phyloP scores from a whole-genome alignment of 2,329 filamentous ascomycete species.

The Ophiostoma quercus region DNA sequence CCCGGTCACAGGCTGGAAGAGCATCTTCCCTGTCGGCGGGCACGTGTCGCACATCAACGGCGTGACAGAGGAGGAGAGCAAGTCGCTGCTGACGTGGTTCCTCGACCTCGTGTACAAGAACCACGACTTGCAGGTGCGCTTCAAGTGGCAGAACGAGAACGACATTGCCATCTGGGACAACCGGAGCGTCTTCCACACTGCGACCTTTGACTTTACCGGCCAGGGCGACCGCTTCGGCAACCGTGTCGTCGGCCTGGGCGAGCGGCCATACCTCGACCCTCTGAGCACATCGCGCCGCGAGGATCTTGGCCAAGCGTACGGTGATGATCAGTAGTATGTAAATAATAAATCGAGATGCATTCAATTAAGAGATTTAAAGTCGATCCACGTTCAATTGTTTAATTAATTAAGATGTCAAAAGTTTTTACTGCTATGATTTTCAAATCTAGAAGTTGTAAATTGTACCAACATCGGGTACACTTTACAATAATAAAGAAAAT shows the following conservation, averaged over 20 bases:
- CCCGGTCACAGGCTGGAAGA: slow-evolving; percentile 55
- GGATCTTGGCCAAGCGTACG: slow-evolving; percentile 12
- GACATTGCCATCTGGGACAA: slow-evolving; percentile 57
- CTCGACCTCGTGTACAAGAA: slow-evolving; percentile 47
- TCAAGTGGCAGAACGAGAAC: slow-evolving; percentile 41
- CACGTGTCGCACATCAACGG: slow-evolving; percentile 49
- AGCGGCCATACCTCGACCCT: slow-evolving; percentile 50
- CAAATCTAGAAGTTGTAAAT: too few species aligned
- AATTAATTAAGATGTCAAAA: too few species aligned
- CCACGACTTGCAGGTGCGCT: slow-evolving; percentile 51
- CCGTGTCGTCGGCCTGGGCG: slow-evolving; percentile 51
- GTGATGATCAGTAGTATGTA: slow-evolving; percentile 4
- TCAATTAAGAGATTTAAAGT: too few species aligned
- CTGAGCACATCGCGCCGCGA: slow-evolving; percentile 42
- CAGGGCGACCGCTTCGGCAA: slow-evolving; percentile 43
- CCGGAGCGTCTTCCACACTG: slow-evolving; percentile 51
- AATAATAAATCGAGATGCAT: too few species aligned
- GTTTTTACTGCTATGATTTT: too few species aligned
- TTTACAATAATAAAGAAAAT: too few species aligned
- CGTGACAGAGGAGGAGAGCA: slow-evolving; percentile 44
- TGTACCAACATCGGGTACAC: too few species aligned
- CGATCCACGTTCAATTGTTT: too few species aligned
- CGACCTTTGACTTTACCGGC: slow-evolving; percentile 53
- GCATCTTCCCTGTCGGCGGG: slow-evolving; percentile 48
- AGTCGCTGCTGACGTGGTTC: slow-evolving; percentile 47